phyloP scores from a whole-genome alignment of 306 rosid species.

The Abrus precatorius region DNA sequence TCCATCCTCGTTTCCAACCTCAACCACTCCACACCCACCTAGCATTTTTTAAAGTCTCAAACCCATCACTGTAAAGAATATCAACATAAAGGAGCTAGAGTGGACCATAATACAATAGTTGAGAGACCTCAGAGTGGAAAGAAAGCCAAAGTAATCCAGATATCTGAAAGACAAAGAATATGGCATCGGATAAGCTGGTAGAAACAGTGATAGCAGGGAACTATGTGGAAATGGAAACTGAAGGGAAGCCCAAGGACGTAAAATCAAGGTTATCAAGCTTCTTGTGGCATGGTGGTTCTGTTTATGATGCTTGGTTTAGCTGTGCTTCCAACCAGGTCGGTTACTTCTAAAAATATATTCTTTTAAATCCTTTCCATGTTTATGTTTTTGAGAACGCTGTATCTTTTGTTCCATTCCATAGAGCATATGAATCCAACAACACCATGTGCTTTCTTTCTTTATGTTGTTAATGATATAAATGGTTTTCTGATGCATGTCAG shows the following conservation, averaged over 20 bases:
- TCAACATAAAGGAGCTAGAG: background rate
- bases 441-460: background rate
- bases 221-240: conserved; percentile 93
- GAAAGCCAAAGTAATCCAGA: conserved; percentile 12
- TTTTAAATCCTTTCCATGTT: background rate
- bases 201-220: conserved; percentile 83
- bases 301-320: conserved; percentile 98
- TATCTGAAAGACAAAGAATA: conserved; percentile 27
- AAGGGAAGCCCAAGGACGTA: conserved; percentile 65
- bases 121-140: conserved; percentile 3
- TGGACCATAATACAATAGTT: background rate
- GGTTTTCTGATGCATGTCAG: conserved; percentile 48
- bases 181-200: conserved; percentile 76
- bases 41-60: background rate
- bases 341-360: background rate
- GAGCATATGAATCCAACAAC: background rate
- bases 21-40: background rate
- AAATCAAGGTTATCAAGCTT: conserved; percentile 74
- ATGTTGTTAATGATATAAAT: background rate
- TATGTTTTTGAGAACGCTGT: background rate
- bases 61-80: conserved; percentile 1
- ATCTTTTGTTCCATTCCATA: background rate
- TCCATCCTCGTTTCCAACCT: conserved; percentile 37
- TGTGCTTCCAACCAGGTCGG: conserved; percentile 96
- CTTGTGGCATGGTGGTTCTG: conserved; percentile 98